Conservation (phyloP, 2,329 filamentous ascomycete species). For the Dactylellina haptotyla region DNA sequence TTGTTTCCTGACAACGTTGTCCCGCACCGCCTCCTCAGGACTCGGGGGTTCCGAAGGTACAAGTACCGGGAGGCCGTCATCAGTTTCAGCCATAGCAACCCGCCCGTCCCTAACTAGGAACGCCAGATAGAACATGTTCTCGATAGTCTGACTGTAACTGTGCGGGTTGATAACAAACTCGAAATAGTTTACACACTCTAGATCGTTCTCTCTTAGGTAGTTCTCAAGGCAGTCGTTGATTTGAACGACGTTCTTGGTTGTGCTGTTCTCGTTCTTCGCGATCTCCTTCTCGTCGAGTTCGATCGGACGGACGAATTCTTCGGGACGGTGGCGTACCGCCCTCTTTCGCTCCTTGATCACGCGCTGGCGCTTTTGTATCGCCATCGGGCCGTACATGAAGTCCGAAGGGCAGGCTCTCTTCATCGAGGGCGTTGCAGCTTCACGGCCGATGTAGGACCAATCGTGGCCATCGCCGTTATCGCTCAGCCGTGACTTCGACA, state of each 20-base stretch:
- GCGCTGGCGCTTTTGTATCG: constrained; percentile 83
- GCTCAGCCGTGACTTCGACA: constrained; percentile 82
- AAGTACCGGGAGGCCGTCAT: constrained; percentile 74
- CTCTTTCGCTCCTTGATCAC: constrained; percentile 76
- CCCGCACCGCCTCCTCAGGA: constrained; percentile 65
- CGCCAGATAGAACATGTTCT: constrained; percentile 96
- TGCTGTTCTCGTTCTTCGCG: constrained; percentile 78
- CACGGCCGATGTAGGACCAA: constrained; percentile 82
- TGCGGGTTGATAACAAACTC: constrained; percentile 88
- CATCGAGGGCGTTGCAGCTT: constrained; percentile 28
- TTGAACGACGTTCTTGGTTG: constrained; percentile 72
- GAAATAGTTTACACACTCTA: constrained; percentile 75
- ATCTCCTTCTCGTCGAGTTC: constrained; percentile 80
- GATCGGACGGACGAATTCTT: constrained; percentile 78
- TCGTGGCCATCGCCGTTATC: constrained; percentile 72
- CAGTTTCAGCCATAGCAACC: constrained; percentile 74
- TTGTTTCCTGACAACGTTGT: constrained; percentile 69
- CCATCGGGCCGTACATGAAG: constrained; percentile 88
- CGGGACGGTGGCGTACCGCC: constrained; percentile 73
- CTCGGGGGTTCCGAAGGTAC: constrained; percentile 63
- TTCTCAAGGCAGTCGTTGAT: constrained; percentile 66
- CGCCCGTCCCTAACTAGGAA: constrained; percentile 90
- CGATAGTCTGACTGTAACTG: constrained; percentile 92
- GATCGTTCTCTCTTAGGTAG: constrained; percentile 63
- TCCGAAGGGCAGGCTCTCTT: constrained; percentile 76